These are phyloP conservation scores for Panicum miliaceum DNA, from an alignment of 176 grass and related monocot species.

Conservation along the genomic window DNA sequence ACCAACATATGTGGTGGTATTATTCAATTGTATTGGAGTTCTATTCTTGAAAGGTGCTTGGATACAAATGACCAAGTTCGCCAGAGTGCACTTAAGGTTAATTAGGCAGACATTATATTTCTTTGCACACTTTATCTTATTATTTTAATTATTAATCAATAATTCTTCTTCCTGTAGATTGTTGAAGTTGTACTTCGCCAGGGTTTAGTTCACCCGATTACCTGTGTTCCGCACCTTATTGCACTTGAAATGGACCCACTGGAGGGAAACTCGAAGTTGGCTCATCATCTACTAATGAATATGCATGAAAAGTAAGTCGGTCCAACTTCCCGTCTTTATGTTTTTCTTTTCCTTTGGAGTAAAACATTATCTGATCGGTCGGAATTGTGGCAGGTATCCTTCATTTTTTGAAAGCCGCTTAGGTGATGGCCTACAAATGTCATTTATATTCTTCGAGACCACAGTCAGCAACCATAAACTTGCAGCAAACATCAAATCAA, in stretches of 20 bases:
- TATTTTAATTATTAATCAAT: conserved; percentile 25
- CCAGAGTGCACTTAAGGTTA: conserved; percentile 84
- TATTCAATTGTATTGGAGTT: conserved; percentile 93
- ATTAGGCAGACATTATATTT: conserved; percentile 26
- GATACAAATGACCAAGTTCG: conserved; percentile 86
- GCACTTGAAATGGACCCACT: conserved; percentile 95
- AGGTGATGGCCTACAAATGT: conserved; percentile 91
- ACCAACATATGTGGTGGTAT: conserved; percentile 99
- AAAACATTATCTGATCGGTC: conserved; percentile 23
- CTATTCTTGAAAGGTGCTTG: conserved; percentile 92
- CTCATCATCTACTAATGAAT: conserved; percentile 96
- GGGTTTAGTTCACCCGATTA: conserved; percentile 97
- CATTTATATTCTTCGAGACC: conserved; percentile 83
- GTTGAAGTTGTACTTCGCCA: conserved; percentile 97
- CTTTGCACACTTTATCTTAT: conserved; percentile 25
- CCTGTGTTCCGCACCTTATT: conserved; percentile 90
- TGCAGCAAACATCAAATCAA: conserved; percentile 65
- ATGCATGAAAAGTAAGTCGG: conserved; percentile 95
- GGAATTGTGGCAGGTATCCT: conserved; percentile 75
- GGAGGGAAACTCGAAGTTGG: conserved; percentile 86
- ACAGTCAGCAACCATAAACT: conserved; percentile 69
- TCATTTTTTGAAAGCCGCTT: conserved; percentile 95
- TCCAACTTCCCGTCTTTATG: conserved; percentile 28
- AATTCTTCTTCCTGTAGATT: conserved; percentile 63
- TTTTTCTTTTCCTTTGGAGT: conserved; percentile 11